A percentile compares a stretch with the other conserved stretches of the same genome.
phyloP scores from a whole-genome alignment of 352 stramenopile genomes.

The Phytophthora cactorum region DNA sequence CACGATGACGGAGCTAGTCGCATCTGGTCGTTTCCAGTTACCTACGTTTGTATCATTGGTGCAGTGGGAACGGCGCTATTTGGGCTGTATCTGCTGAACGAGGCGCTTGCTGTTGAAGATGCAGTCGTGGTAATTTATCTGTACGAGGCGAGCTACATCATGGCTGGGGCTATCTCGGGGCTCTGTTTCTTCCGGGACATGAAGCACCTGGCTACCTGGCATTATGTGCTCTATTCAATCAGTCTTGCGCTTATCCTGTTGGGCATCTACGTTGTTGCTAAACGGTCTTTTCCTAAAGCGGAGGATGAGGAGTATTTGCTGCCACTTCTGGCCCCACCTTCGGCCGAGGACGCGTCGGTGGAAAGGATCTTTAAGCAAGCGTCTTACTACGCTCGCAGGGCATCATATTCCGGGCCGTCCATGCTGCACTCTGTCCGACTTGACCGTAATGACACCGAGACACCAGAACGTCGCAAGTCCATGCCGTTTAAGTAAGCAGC shows the following conservation, averaged over 20 bases:
- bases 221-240: slow-evolving; percentile 78
- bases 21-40: slow-evolving; percentile 65
- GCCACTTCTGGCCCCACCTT: slow-evolving; percentile 52
- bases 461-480: slow-evolving; percentile 44
- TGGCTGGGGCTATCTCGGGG: slow-evolving; percentile 72
- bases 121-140: slow-evolving; percentile 85
- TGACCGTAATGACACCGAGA: slow-evolving; percentile 23
- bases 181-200: slow-evolving; percentile 88
- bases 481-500: slow-evolving; percentile 41
- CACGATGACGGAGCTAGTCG: slow-evolving; percentile 56
- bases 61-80: slow-evolving; percentile 68
- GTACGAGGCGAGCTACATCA: slow-evolving; percentile 85
- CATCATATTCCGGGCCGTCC: slow-evolving; percentile 36
- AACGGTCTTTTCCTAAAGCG: slow-evolving; percentile 44
- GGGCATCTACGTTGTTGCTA: slow-evolving; percentile 77
- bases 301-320: slow-evolving; percentile 68
- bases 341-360: slow-evolving; percentile 49
- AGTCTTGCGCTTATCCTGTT: slow-evolving; percentile 75
- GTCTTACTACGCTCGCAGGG: slow-evolving; percentile 55
- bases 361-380: slow-evolving; percentile 61
- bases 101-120: slow-evolving; percentile 82
- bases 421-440: slow-evolving; percentile 21
- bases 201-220: slow-evolving; percentile 62
- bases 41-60: slow-evolving; percentile 70
- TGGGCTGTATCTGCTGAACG: slow-evolving; percentile 78